Evolutionary conservation across 768 basidiomycete genomes (phyloP), one percentile per base, ranked within the genome.

Genomic region (Sporobolomyces pararoseus): DNA sequence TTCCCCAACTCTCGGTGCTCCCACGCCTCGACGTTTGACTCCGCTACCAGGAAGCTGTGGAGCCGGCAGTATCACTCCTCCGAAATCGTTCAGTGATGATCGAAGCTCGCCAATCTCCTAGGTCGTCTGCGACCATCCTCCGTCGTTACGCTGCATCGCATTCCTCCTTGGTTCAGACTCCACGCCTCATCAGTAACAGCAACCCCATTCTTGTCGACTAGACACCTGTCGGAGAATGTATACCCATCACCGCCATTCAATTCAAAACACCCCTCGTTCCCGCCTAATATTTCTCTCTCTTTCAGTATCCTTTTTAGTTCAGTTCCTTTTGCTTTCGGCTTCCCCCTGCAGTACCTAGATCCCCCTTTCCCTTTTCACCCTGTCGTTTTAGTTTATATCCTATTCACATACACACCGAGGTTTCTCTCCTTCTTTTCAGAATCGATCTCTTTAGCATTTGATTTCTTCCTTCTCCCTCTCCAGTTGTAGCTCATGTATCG

Each of bases 361-460:
- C 47, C 39, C 58, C 58, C 42, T 46, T 35, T 58, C 32, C 17
- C 31, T 37, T 58, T 27, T 55, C 54, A 23, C 9, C 17, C 54
- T 55, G 54, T 55, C 54, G 31, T 55, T 53, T 50, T 35, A 55
- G 54, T 58, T 5, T 58, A 44, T 58, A n/a, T 31, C 35, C 25
- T 21, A 29, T n/a, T 52, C 51, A 34, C 25, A 27, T 25, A 7
- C n/a, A 17, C 42, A 16, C 5, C 42, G 7, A n/a, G 9, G 21
- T 27, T 21, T 60, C 21, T 7, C 59, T 29, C 37, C 10, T 19
- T 25, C 59, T 60, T 60, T 6, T 7, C 25, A n/a, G n/a, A n/a
- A n/a, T n/a, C n/a, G n/a, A n/a, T n/a, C n/a, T n/a, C n/a, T n/a
- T n/a, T n/a, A n/a, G n/a, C n/a, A n/a, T n/a, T n/a, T n/a, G n/a